Percentiles rank a stretch among this genome's conserved stretches.
These are phyloP conservation scores for Epithele typhae DNA, from an alignment of 768 basidiomycete species.

Conservation along the genomic window DNA sequence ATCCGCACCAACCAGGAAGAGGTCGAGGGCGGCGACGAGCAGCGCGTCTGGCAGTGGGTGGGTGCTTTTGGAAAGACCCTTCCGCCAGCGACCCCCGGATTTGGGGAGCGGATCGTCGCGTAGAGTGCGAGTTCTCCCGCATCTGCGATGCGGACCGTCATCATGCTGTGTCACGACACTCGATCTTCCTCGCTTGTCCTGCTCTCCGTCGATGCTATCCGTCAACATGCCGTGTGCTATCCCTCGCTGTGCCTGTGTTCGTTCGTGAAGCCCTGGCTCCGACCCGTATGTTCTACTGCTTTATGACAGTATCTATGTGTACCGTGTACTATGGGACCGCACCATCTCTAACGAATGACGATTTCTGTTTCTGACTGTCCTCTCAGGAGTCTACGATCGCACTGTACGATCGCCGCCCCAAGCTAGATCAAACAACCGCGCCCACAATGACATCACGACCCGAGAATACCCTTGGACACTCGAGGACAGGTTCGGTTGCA, in stretches of 20 bases:
- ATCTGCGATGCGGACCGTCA: not conserved
- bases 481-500: no score
- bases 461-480: no score
- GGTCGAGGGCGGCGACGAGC: constrained; percentile 79
- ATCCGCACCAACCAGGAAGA: constrained; percentile 84
- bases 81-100: constrained; percentile 15
- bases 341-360: not conserved
- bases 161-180: not conserved
- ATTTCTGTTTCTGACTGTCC: no score
- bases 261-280: not conserved
- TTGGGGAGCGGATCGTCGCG: constrained; percentile 11
- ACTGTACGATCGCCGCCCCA: no score
- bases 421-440: no score
- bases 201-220: constrained; percentile 2
- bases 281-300: not conserved
- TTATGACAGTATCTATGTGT: constrained; percentile 8
- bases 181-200: not conserved
- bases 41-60: constrained; percentile 90
- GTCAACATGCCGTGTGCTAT: constrained; percentile 3
- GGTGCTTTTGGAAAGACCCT: constrained; percentile 40
- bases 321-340: not conserved
- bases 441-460: no score
- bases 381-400: no score
- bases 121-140: no score
- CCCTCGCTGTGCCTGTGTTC: constrained; percentile 1